Evolutionary conservation across 2,329 filamentous ascomycete genomes (phyloP).

Genomic region (Trichophyton mentagrophytes): DNA sequence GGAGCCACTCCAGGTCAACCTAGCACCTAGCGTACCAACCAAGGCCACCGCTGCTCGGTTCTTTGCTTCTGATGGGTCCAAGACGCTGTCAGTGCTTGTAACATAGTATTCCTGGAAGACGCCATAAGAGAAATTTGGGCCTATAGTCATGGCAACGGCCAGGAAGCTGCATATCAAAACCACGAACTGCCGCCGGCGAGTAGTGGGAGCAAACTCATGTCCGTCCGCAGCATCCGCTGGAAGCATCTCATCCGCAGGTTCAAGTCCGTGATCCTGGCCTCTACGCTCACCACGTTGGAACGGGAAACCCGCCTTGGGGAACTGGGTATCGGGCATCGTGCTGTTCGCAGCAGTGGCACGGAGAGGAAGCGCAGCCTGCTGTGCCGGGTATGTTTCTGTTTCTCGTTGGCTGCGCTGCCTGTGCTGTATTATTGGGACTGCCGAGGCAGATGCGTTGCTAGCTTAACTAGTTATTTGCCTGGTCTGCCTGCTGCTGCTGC

Average conservation of each 20-base stretch:
- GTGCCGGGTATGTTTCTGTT: not conserved
- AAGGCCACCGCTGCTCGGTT: conserved; percentile 37
- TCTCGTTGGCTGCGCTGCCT: not conserved
- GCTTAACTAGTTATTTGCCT: not conserved
- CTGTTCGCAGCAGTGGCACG: not conserved
- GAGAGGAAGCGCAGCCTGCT: not conserved
- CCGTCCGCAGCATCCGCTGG: conserved; percentile 9
- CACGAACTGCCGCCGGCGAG: conserved; percentile 31
- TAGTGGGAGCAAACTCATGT: conserved; percentile 22
- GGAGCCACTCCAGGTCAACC: conserved; percentile 40
- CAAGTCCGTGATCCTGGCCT: not conserved
- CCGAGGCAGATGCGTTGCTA: not conserved
- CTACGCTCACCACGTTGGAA: not conserved
- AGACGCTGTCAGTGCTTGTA: conserved; percentile 25
- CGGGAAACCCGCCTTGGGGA: not conserved
- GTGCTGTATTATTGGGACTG: too few relatives aligned
- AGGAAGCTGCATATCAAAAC: conserved; percentile 35
- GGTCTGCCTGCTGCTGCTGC: too few relatives aligned
- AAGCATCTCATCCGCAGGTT: not conserved
- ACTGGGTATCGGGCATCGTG: not conserved
- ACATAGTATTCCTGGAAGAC: conserved; percentile 41
- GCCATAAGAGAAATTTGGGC: conserved; percentile 39
- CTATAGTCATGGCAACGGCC: conserved; percentile 37
- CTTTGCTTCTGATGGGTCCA: conserved; percentile 22
- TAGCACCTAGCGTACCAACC: conserved; percentile 38